phyloP scores from a whole-genome alignment of 2,329 filamentous ascomycete genomes.

The Moelleriella libera region DNA sequence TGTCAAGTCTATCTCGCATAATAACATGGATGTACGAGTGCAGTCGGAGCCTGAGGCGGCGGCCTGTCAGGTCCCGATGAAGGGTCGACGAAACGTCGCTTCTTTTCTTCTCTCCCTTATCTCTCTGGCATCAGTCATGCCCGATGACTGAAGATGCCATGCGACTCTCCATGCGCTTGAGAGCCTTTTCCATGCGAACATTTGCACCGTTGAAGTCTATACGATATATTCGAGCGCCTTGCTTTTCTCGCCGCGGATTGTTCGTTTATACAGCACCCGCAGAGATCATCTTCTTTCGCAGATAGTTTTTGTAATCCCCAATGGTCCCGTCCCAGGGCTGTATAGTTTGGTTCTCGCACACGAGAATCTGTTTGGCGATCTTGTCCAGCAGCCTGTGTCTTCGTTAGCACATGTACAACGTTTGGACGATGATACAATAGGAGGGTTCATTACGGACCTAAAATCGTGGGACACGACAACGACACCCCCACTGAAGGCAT shows the following conservation, averaged over 20 bases:
- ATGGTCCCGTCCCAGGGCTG: constrained; percentile 80
- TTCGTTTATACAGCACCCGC: constrained; percentile 63
- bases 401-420: constrained; percentile 6
- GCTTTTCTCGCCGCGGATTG: neutral
- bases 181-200: neutral
- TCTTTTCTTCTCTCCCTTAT: neutral
- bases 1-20: neutral
- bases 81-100: neutral
- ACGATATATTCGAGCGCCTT: neutral
- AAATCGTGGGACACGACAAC: constrained; percentile 98
- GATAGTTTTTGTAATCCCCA: constrained; percentile 92
- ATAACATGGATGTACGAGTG: neutral
- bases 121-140: neutral
- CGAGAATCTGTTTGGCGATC: constrained; percentile 98
- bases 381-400: constrained; percentile 75
- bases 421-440: neutral
- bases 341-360: constrained; percentile 96
- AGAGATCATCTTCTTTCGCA: constrained; percentile 97
- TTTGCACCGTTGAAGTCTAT: neutral
- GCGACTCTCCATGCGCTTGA: neutral
- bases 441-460: constrained; percentile 45
- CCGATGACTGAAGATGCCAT: neutral
- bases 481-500: constrained; percentile 89
- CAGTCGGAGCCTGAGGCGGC: neutral
- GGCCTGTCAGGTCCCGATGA: neutral